Conservation (phyloP, 805 yeast genomes). For the Ogataea saltuana region DNA sequence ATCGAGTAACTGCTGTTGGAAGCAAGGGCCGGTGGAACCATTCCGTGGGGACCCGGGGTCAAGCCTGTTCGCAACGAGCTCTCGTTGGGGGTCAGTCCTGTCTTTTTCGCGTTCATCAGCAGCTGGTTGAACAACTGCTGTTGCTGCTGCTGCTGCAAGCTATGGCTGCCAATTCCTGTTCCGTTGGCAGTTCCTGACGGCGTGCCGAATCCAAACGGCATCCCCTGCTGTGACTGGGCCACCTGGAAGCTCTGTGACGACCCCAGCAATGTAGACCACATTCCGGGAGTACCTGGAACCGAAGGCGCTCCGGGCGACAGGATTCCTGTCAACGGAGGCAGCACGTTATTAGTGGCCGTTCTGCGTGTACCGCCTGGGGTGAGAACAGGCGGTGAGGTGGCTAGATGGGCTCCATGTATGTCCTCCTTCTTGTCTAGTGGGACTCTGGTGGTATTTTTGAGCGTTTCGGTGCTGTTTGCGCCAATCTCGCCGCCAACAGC, state of each 20-base stretch:
- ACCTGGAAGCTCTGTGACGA: constrained; percentile 30
- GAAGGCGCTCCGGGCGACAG: constrained; percentile 47
- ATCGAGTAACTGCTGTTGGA: constrained; percentile 24
- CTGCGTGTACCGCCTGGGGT: constrained; percentile 57
- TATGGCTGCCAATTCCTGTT: not conserved
- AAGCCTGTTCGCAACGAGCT: constrained; percentile 69
- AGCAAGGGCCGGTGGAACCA: constrained; percentile 27
- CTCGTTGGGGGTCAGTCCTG: constrained; percentile 79
- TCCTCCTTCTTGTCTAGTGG: constrained; percentile 30
- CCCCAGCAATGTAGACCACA: constrained; percentile 52
- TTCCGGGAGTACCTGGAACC: constrained; percentile 54
- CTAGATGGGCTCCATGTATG: constrained; percentile 28
- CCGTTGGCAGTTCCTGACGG: constrained; percentile 8
- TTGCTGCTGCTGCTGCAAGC: constrained; percentile 17
- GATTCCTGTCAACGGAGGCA: constrained; percentile 49
- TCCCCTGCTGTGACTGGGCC: constrained; percentile 14
- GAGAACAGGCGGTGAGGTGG: constrained; percentile 45
- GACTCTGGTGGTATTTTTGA: constrained; percentile 2
- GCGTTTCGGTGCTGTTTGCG: not conserved
- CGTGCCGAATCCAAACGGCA: constrained; percentile 11
- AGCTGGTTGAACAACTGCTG: constrained; percentile 27
- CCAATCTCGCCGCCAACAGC: not conserved
- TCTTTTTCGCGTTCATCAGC: constrained; percentile 36
- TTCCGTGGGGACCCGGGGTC: constrained; percentile 60
- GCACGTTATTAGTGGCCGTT: constrained; percentile 28